Evolutionary conservation across 352 stramenopile species (phyloP).

Genomic region (Phytopythium vexans): DNA sequence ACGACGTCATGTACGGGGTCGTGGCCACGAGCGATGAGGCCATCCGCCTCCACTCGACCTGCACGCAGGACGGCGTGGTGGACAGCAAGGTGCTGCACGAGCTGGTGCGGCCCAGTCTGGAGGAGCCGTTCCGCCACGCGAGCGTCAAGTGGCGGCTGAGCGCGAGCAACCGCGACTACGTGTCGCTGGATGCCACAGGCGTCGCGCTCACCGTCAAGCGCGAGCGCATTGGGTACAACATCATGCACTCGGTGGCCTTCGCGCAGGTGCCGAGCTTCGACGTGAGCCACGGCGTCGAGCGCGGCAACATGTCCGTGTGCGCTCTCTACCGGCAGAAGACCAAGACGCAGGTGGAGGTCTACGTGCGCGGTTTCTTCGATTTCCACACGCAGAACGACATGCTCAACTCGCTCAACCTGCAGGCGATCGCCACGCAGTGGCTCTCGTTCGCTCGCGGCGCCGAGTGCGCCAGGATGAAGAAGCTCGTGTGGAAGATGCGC

Average conservation of each 20-base stretch:
- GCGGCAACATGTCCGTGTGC: conserved; percentile 51
- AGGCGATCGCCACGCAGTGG: conserved; percentile 31
- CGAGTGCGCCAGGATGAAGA: conserved; percentile 47
- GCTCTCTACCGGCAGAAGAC: conserved; percentile 43
- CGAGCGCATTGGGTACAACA: conserved; percentile 43
- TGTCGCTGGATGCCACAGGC: conserved; percentile 44
- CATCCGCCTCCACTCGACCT: conserved; percentile 51
- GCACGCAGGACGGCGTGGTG: conserved; percentile 43
- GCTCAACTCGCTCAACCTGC: conserved; percentile 33
- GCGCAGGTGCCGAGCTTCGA: conserved; percentile 33
- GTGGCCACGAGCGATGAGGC: conserved; percentile 33
- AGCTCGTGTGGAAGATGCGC: conserved; percentile 42
- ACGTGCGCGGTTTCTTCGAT: conserved; percentile 48
- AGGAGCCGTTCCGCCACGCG: conserved; percentile 43
- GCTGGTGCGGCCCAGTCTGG: conserved; percentile 31
- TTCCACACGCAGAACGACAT: conserved; percentile 39
- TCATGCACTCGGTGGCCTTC: conserved; percentile 58
- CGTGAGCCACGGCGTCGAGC: conserved; percentile 29
- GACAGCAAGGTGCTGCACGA: conserved; percentile 51
- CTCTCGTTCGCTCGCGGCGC: conserved; percentile 24
- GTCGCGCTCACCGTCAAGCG: conserved; percentile 25
- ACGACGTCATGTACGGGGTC: conserved; percentile 66
- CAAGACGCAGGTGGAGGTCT: conserved; percentile 40
- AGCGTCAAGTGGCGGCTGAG: conserved; percentile 53
- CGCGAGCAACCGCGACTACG: conserved; percentile 45